These are phyloP conservation scores for Aureobasidium sp. DNA, from an alignment of 2,329 filamentous ascomycete genomes.

Conservation along the genomic window DNA sequence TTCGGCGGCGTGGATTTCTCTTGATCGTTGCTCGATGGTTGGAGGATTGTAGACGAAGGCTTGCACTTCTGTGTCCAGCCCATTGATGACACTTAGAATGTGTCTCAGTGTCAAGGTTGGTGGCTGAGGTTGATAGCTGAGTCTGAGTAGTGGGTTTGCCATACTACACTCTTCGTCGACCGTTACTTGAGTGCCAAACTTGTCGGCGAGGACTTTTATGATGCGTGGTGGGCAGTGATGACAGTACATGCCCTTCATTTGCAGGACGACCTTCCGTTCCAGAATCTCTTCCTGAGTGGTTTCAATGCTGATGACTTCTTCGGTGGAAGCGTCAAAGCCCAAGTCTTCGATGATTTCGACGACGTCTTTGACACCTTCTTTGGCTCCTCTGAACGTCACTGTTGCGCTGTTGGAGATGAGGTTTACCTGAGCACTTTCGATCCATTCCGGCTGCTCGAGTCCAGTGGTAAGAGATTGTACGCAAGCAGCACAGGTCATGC, in stretches of 20 bases:
- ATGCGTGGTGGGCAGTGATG: slow-evolving; percentile 45
- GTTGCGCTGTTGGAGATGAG: slow-evolving; percentile 45
- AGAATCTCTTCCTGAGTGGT: slow-evolving; percentile 16
- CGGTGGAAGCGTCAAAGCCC: slow-evolving; percentile 35
- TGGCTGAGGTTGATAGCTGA: slow-evolving; percentile 62
- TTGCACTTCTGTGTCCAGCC: slow-evolving; percentile 57
- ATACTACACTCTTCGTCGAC: slow-evolving; percentile 52
- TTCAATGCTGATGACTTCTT: slow-evolving; percentile 19
- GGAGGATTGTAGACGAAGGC: slow-evolving; percentile 71
- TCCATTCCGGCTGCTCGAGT: slow-evolving; percentile 40
- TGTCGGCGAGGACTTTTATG: slow-evolving; percentile 43
- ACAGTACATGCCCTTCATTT: slow-evolving; percentile 41
- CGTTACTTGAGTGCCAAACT: slow-evolving; percentile 45
- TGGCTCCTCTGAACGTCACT: slow-evolving; percentile 40
- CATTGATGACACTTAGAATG: slow-evolving; percentile 62
- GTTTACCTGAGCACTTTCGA: slow-evolving; percentile 44
- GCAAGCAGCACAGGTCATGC: slow-evolving; percentile 54
- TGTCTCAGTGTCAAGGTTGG: slow-evolving; percentile 68
- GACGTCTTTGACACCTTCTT: slow-evolving; percentile 39
- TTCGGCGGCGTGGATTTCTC: slow-evolving; percentile 63
- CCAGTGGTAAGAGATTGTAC: slow-evolving; percentile 43
- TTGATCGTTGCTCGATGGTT: slow-evolving; percentile 75
- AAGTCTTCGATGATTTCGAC: slow-evolving; percentile 44
- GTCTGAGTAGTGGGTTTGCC: slow-evolving; percentile 58
- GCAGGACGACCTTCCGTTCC: slow-evolving; percentile 30